Evolutionary conservation across 257 asterid species (phyloP).

Genomic region (Sherardia arvensis): DNA sequence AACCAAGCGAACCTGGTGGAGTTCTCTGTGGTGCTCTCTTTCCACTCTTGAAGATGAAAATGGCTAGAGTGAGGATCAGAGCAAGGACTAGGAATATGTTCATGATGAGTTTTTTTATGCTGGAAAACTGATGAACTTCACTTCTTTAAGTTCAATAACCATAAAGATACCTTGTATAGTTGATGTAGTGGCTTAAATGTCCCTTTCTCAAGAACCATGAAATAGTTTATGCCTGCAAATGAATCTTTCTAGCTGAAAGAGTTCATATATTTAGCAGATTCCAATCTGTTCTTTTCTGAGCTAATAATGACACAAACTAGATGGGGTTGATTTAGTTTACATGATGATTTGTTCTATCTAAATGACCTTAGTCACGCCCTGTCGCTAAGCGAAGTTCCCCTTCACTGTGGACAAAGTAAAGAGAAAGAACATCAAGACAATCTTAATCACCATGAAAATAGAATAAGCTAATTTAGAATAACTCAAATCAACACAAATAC

Average conservation of each 20-base stretch:
- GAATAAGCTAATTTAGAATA: background rate
- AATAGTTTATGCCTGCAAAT: background rate
- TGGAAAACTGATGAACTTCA: background rate
- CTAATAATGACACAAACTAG: background rate
- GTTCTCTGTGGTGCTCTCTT: constrained; percentile 12
- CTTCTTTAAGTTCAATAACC: background rate
- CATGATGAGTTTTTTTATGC: constrained; percentile 5
- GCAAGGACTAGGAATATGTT: constrained; percentile 16
- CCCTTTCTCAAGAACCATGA: background rate
- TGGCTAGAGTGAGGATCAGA: constrained; percentile 23
- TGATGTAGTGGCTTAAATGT: background rate
- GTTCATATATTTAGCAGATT: background rate
- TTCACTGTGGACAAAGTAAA: background rate
- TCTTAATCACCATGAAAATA: background rate
- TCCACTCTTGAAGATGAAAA: constrained; percentile 14
- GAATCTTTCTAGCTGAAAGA: background rate
- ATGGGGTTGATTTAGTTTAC: background rate
- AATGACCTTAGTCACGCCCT: background rate
- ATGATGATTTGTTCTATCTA: background rate
- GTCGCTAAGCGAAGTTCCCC: background rate
- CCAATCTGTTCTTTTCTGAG: background rate
- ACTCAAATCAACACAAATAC: background rate
- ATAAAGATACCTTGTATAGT: background rate
- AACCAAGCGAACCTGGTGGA: constrained; percentile 67
- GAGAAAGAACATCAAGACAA: background rate